Evolutionary conservation across 495 filamentous ascomycete genomes (phyloP), one percentile per base, ranked within the genome.

Genomic region (Bacidia rubella): DNA sequence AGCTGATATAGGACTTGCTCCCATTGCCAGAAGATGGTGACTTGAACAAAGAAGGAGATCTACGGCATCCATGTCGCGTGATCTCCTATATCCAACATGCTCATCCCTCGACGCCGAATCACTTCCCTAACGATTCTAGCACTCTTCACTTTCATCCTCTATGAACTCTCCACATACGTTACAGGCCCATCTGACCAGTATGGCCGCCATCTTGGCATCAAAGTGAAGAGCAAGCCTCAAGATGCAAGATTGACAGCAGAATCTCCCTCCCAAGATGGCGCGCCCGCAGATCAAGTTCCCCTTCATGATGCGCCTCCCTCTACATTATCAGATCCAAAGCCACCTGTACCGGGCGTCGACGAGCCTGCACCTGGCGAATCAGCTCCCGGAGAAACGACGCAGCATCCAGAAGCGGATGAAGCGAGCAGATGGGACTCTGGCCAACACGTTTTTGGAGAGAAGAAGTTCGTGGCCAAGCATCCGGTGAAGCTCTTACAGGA

Each of bases 401-500:
- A 9, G 38, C n/a, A 20, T 26, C 47, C 47, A 50, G 47, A 50
- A 32, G 25, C 7, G 5, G 41, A 17, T 5, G 41, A 22, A 22
- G 41, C 17, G 20, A 47, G 24, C 22, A 47, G 44, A 22, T 47
- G 44, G 44, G 32, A 38, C 19, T 35, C 29, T 17, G 52, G 52
- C 20, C 56, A 58, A 45, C 29, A 57, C 4, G 41, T 22, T 17
- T 51, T 58, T 41, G 56, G 52, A 19, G 41, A 26, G 20, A 41
- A 47, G 19, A 47, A 38, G n/a, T 58, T 58, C 10, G 60, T 67
- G 17, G 69, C 74, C 43, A 60, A 66, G 41, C 64, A 74, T 54
- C 78, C 78, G 3, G 72, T 81, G 38, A 54, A 61, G 11, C 59
- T 69, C 10, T 69, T 71, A 24, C 74, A 71, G 26, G 67, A 70